Evolutionary conservation across 305 asterid species (phyloP), one percentile per base, ranked within the genome.

Genomic region (Fraxinus paxiana): DNA sequence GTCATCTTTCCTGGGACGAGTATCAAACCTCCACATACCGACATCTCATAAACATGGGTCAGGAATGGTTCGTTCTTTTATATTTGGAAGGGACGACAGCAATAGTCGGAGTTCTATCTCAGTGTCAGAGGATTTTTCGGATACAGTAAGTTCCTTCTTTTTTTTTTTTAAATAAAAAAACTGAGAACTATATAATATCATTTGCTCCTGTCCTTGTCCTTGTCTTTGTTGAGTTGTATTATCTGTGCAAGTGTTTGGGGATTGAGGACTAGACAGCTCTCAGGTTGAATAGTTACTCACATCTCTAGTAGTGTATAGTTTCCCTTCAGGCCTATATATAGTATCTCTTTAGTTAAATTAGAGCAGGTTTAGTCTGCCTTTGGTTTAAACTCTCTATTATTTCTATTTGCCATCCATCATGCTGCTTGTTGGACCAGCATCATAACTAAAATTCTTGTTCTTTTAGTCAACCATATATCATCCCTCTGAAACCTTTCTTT

Each of bases 51-150:
- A 87, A 92, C 93, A 91, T 87, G 88, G 95, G 51, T 86, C 91
- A 26, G 90, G 92, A 79, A 69, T 88, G 35, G 87, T 82, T 85
- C 92, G 97, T 79, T 86, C 97, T 78, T 95, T 91, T 82, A 90
- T 95, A 81, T 95, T 95, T 80, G 98, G 94, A 79, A 89, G 98
- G 87, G 98, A 92, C 10, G 99, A 94, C 83, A 91, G 97, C 85
- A 93, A 91, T 75, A 92, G 93, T 89, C 90, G 91, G 85, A 92
- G 91, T 86, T 90, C 98, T 78, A 43, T 95, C 34, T 84, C 91
- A 46, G 75, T 83, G 69, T 85, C 94, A 22, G 97, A 91, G 87
- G 97, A 90, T 76, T 88, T 94, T 56, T 86, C 87, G 30, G 92
- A 91, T 31, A 46, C 83, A 43, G 99, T 93, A 85, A 92, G 93